Evolutionary conservation across 805 yeast species (phyloP), one percentile per base, ranked within the genome.

Genomic region (Candida ipomoeae): DNA sequence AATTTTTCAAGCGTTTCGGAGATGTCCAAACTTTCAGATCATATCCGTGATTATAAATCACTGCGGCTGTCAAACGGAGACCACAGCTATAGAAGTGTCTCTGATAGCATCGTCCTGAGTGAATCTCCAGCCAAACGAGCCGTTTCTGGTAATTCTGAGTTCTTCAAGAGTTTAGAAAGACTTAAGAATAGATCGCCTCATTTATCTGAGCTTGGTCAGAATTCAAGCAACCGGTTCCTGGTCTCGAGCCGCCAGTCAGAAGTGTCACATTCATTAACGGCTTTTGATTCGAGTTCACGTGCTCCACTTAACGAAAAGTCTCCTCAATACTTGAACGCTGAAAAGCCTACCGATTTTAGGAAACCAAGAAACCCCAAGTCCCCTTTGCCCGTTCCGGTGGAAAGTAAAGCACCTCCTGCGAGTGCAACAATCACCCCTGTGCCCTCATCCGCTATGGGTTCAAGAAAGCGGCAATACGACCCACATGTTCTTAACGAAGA

Each of bases 341-440:
- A 38, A 6, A 42, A 26, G 7, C 34, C 50, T 7, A 67, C 62
- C 40, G 57, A 51, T n/a, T 70, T 71, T 51, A 58, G 73, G 35
- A 71, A 68, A 48, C 76, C 76, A 0, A 65, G 61, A 48, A 21
- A 58, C 6, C 71, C 70, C 5, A 32, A 26, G 2, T 20, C 50
- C 14, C 50, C 37, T 7, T 39, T 40, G 4, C 31, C 48, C 18
- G 15, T 26, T 20, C n/a, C 23, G 21, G 15, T 15, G 40, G 33
- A 42, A 41, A 10, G 35, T 20, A 20, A 53, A 41, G 34, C 51
- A 36, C n/a, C 34, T 42, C 6, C 50, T 44, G 7, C 47, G 43
- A 34, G 43, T 45, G 23, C 50, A 43, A 42, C 38, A 3, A 21
- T 21, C 14, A 34, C 32, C 15, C 41, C 44, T 33, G 15, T 42